These are phyloP conservation scores for Penstemon davidsonii DNA, from an alignment of 257 asterid species.

Conservation along the genomic window DNA sequence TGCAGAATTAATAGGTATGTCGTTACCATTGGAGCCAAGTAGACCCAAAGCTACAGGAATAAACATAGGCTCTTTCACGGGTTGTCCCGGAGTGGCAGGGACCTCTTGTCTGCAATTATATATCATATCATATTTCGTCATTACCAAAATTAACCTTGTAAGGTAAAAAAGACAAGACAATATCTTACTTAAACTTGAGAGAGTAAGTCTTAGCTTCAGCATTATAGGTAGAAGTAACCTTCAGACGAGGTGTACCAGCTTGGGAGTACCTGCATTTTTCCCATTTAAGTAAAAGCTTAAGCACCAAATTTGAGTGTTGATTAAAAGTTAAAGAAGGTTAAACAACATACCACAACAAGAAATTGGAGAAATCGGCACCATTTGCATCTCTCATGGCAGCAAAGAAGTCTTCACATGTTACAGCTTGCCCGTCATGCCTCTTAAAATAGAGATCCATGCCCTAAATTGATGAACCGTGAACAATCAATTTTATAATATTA, in stretches of 20 bases:
- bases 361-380: slow-evolving; percentile 75
- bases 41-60: slow-evolving; percentile 77
- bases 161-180: slow-evolving; percentile 16
- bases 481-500: slow-evolving; percentile 1
- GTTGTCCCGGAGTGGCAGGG: slow-evolving; percentile 90
- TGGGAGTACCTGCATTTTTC: slow-evolving; percentile 81
- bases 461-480: slow-evolving; percentile 34
- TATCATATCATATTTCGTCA: slow-evolving; percentile 20
- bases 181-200: slow-evolving; percentile 74
- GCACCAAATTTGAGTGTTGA: slow-evolving; percentile 7
- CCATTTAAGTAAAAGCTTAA: slow-evolving; percentile 17
- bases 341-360: slow-evolving; percentile 68
- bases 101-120: slow-evolving; percentile 79
- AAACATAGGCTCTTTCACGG: slow-evolving; percentile 78
- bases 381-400: slow-evolving; percentile 99
- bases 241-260: slow-evolving; percentile 92
- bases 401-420: slow-evolving; percentile 79
- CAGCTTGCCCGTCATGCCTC: slow-evolving; percentile 90
- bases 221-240: slow-evolving; percentile 59
- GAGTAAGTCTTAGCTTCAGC: slow-evolving; percentile 62
- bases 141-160: neutral
- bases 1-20: slow-evolving; percentile 61
- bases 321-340: slow-evolving; percentile 25
- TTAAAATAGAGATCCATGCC: slow-evolving; percentile 82
- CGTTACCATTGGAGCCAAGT: slow-evolving; percentile 65